Evolutionary conservation across 2,329 filamentous ascomycete genomes (phyloP).

Genomic region (Exophiala xenobiotica): DNA sequence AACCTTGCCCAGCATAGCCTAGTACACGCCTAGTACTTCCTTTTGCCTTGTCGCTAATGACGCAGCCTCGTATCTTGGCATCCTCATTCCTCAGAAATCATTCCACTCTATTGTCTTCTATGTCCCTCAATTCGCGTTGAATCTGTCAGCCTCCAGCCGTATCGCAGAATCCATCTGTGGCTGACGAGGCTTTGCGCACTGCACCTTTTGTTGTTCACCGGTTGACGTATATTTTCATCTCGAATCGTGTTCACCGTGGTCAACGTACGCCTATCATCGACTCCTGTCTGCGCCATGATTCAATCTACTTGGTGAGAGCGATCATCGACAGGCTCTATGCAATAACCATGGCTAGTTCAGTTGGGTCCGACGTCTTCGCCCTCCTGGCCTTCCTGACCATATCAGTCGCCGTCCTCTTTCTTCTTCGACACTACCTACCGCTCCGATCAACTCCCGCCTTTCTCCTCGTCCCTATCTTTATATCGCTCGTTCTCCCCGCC

Average conservation of each 20-base stretch:
- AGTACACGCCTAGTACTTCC: neutral
- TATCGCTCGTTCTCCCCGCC: slow-evolving; percentile 88
- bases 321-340: neutral
- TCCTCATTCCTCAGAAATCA: neutral
- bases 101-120: neutral
- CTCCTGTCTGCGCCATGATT: slow-evolving; percentile 4
- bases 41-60: neutral
- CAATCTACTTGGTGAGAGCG: neutral
- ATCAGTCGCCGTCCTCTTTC: slow-evolving; percentile 73
- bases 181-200: neutral
- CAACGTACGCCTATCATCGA: neutral
- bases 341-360: slow-evolving; percentile 48
- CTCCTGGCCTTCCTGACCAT: slow-evolving; percentile 70
- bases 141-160: neutral
- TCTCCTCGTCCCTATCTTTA: slow-evolving; percentile 87
- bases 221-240: neutral
- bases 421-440: slow-evolving; percentile 86
- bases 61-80: neutral
- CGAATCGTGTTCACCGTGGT: neutral
- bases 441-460: slow-evolving; percentile 87
- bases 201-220: neutral
- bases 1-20: too few relatives aligned
- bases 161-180: neutral
- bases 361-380: slow-evolving; percentile 79
- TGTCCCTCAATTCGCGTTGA: neutral